phyloP scores from a whole-genome alignment of 2,329 filamentous ascomycete genomes.

The Paraphaeosphaeria sporulosa region DNA sequence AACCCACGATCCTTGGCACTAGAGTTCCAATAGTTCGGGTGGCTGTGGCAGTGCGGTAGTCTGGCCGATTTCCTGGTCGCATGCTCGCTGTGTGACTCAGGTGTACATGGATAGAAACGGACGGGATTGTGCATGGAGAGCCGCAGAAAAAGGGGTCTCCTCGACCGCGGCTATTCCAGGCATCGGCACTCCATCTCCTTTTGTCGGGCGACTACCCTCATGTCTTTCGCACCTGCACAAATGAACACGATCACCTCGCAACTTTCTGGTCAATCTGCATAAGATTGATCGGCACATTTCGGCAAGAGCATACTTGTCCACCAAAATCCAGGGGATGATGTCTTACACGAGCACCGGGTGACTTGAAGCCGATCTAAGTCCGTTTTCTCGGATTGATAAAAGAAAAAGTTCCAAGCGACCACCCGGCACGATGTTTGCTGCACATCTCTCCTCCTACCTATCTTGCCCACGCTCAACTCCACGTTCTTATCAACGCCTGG shows the following conservation, averaged over 20 bases:
- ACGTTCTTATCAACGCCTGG: background rate
- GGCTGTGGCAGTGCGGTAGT: constrained; percentile 9
- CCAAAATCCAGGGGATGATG: background rate
- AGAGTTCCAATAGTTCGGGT: constrained; percentile 5
- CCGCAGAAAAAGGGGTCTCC: constrained; percentile 2
- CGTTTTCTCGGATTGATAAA: background rate
- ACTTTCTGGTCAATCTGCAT: background rate
- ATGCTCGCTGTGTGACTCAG: background rate
- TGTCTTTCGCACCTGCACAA: background rate
- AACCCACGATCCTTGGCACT: constrained; percentile 12
- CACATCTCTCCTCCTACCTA: background rate
- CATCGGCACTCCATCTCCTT: background rate
- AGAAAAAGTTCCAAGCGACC: too few relatives aligned
- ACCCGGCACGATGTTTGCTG: background rate
- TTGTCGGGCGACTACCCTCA: background rate
- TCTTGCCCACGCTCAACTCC: too few relatives aligned
- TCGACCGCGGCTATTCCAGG: background rate
- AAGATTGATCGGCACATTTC: background rate
- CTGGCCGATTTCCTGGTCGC: background rate
- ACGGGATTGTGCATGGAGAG: background rate
- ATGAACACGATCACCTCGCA: background rate
- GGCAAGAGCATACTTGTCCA: background rate
- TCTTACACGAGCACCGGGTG: background rate
- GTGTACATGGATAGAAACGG: background rate
- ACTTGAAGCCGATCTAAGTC: background rate